Base-by-base conservation (phyloP, 2,329 filamentous ascomycete species). In the Calycina herbarum region DNA sequence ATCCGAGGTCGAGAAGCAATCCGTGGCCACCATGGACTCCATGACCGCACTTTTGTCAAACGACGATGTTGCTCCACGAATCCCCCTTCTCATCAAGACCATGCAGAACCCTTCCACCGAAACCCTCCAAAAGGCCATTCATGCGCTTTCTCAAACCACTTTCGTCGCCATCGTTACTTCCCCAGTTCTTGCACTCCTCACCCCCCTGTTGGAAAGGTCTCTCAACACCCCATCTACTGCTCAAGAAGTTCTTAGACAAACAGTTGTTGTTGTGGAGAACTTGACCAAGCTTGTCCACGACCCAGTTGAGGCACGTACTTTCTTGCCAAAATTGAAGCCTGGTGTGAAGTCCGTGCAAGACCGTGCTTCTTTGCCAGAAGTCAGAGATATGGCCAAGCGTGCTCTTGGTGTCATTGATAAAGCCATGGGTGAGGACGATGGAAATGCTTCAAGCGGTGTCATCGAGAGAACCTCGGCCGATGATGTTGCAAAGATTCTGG, bases 261-360 rank as follows among this genome's bases (percentile, higher is more conserved):
- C 95, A 2, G 93, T 96, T 35, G 93, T 99, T 63, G 96, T 99
- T 61, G 91, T 95, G 24, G 95, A 99, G 82, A 99, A 99, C 81
- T 83, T 99, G 82, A 99, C 95, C 67, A 98, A 97, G 82, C 88
- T 99, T 38, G 95, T 99, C 33, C 95, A 99, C 79, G 94, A 92
- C 77, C 95, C 95, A 15, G 88, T 97, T 67, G 95, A 99, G 82
- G 95, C 95, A 40, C 87, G 95, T 71, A 92, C 92, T 64, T 99
- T 99, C 84, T 81, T 99, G 76, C 95, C 95, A 61, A 97, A 97
- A 80, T 84, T 99, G 62, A 91, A 92, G 75, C 95, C 95, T 56
- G 95, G 95, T 86, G 91, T 99, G 58, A 93, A 97, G 82, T 86
- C 85, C 64, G 94, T 99, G 65, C 87, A 89, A 71, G 89, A 96